phyloP scores from a whole-genome alignment of 2,329 filamentous ascomycete species.

The Ramichloridium luteum region DNA sequence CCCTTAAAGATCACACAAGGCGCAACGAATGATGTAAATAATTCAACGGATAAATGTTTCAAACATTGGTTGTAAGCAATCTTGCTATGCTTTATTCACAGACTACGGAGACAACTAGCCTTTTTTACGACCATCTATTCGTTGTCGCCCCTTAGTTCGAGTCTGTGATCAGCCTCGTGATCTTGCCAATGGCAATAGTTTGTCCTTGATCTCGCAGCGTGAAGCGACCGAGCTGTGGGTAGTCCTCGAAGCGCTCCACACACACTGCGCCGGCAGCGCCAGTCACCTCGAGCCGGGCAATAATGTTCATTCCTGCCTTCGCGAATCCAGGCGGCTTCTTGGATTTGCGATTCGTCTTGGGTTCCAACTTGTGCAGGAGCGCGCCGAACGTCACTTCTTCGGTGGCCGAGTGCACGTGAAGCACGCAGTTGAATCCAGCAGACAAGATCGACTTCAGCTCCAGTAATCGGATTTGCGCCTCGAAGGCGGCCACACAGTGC shows the following conservation, averaged over 20 bases:
- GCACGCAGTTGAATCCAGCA: constrained; percentile 92
- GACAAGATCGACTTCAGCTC: constrained; percentile 90
- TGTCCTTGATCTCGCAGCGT: constrained; percentile 81
- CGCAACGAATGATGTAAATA: no score
- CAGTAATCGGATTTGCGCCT: constrained; percentile 91
- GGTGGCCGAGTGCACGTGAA: constrained; percentile 94
- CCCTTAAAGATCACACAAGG: no score
- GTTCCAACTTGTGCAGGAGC: constrained; percentile 86
- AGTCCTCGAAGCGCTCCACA: constrained; percentile 89
- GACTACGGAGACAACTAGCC: no score
- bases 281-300: constrained; percentile 78
- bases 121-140: no score
- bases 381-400: constrained; percentile 90
- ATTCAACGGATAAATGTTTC: no score
- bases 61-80: no score
- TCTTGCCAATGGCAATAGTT: constrained; percentile 99
- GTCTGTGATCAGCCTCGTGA: constrained; percentile 69
- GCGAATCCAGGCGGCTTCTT: constrained; percentile 89
- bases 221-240: constrained; percentile 85
- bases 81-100: no score
- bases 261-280: constrained; percentile 79
- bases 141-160: no score
- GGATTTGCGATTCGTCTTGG: constrained; percentile 85
- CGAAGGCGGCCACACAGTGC: constrained; percentile 78
- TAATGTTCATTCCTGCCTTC: constrained; percentile 70